Percentiles rank a stretch among this genome's conserved stretches.
phyloP scores from a whole-genome alignment of 78 protist species.

The Dictyostelium discoideum region dicty_2.7 NC_007091.3:215501-216000 shows the following conservation, averaged over 20 bases:
- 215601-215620: slow-evolving; percentile 1
- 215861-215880: slow-evolving; percentile 25
- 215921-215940: slow-evolving; percentile 61
- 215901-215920: slow-evolving; percentile 60
- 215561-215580: slow-evolving; percentile 73
- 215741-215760: slow-evolving; percentile 52
- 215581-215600: slow-evolving; percentile 64
- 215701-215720: slow-evolving; percentile 68
- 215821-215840: slow-evolving; percentile 67
- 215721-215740: slow-evolving; percentile 69
- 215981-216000: slow-evolving; percentile 26
- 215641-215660: slow-evolving; percentile 69
- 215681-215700: slow-evolving; percentile 84
- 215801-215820: slow-evolving; percentile 77
- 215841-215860: slow-evolving; percentile 30
- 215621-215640: slow-evolving; percentile 48
- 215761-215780: slow-evolving; percentile 76
- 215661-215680: slow-evolving; percentile 66
- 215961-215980: slow-evolving; percentile 51
- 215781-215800: slow-evolving; percentile 72
- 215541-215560: slow-evolving; percentile 81
- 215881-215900: slow-evolving; percentile 67
- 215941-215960: slow-evolving; percentile 47
- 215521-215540: slow-evolving; percentile 73
- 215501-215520: slow-evolving; percentile 64